phyloP scores from a whole-genome alignment of 495 filamentous ascomycete genomes.

The Sordaria brevicollis region DNA sequence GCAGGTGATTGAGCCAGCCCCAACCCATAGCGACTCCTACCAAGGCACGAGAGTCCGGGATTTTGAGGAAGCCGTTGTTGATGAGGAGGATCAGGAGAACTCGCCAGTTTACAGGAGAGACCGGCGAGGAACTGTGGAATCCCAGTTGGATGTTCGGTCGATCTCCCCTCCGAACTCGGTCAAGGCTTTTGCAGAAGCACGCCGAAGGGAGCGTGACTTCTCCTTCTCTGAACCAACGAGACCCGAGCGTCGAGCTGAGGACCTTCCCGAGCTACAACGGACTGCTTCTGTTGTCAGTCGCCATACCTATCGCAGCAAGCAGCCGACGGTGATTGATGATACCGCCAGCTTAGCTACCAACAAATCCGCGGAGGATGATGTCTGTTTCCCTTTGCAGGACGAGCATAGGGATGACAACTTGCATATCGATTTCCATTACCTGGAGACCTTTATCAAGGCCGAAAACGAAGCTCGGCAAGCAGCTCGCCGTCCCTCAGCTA shows the following conservation, averaged over 20 bases:
- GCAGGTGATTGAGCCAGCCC: constrained; percentile 27
- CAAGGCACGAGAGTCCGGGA: constrained; percentile 28
- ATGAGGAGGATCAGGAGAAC: constrained; percentile 53
- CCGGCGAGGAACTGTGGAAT: constrained; percentile 38
- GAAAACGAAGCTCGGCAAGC: constrained; percentile 42
- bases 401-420: constrained; percentile 34
- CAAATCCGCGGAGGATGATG: constrained; percentile 64
- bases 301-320: constrained; percentile 37
- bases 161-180: constrained; percentile 92
- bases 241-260: constrained; percentile 31
- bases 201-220: constrained; percentile 46
- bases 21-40: constrained; percentile 16
- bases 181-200: constrained; percentile 84
- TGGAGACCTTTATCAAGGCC: constrained; percentile 66
- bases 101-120: constrained; percentile 27
- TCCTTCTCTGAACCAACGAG: constrained; percentile 35
- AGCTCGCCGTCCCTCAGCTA: constrained; percentile 23
- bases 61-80: constrained; percentile 72
- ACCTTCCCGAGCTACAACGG: constrained; percentile 57
- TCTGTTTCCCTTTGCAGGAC: constrained; percentile 63
- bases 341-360: constrained; percentile 39
- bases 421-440: constrained; percentile 74
- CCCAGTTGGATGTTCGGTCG: constrained; percentile 44
- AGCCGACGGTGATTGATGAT: constrained; percentile 34
- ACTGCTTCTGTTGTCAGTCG: constrained; percentile 62